phyloP scores from a whole-genome alignment of 441 rosid species.

The Populus trichocarpa region DNA sequence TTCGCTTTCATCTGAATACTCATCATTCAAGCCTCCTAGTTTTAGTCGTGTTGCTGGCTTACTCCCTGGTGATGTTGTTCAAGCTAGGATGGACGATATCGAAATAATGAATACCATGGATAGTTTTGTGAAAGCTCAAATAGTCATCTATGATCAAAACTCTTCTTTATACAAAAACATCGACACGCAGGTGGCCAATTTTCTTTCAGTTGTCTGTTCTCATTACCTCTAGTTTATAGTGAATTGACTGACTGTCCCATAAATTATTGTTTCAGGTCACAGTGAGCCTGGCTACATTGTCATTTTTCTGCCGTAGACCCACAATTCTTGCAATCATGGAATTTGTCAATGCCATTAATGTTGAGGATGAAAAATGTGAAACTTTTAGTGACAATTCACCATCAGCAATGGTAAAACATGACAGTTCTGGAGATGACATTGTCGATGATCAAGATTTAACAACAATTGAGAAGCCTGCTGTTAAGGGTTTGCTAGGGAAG shows the following conservation, averaged over 20 bases:
- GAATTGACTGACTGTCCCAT: slow-evolving; percentile 18
- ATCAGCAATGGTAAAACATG: slow-evolving; percentile 39
- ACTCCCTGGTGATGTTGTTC: slow-evolving; percentile 57
- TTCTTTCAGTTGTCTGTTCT: background rate
- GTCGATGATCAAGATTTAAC: slow-evolving; percentile 35
- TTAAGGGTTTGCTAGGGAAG: slow-evolving; percentile 89
- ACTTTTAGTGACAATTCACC: slow-evolving; percentile 60
- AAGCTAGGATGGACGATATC: slow-evolving; percentile 34
- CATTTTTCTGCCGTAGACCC: slow-evolving; percentile 94
- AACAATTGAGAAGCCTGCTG: slow-evolving; percentile 50
- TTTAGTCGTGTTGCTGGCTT: slow-evolving; percentile 72
- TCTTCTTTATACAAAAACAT: slow-evolving; percentile 68
- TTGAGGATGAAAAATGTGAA: slow-evolving; percentile 61
- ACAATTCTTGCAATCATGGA: slow-evolving; percentile 96
- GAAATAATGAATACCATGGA: slow-evolving; percentile 53
- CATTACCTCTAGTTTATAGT: background rate
- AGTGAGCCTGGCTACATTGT: slow-evolving; percentile 81
- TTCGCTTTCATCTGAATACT: slow-evolving; percentile 22
- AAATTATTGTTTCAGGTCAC: slow-evolving; percentile 57
- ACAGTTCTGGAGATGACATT: slow-evolving; percentile 36
- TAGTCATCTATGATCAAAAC: slow-evolving; percentile 68
- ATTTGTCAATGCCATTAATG: slow-evolving; percentile 70
- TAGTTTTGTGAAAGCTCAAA: slow-evolving; percentile 97
- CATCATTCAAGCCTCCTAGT: slow-evolving; percentile 62
- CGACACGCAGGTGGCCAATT: slow-evolving; percentile 65